Base-by-base conservation (phyloP, 1,284 basidiomycete genomes). In the Marasmius oreades region DNA sequence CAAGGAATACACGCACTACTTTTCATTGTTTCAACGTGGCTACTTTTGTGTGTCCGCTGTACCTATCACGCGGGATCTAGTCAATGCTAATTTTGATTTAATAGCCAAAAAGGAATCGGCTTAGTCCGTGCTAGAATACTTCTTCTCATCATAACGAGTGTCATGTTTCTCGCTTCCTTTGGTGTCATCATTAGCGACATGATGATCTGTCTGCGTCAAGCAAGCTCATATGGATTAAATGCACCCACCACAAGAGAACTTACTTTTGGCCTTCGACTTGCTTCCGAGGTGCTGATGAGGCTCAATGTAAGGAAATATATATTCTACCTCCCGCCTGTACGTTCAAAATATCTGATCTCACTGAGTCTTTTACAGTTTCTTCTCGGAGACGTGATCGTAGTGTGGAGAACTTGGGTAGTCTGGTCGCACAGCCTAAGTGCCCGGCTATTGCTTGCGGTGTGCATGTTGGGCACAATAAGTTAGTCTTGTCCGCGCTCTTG, bases 381-480 rank as follows among this genome's bases (percentile, higher is more conserved):
- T 23, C 43, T 56, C 6, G 55, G 55, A 6, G 55, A 56, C 31
- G 31, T 56, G 18, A 56, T 56, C 31, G 55, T 56, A 2, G 55
- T 56, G 5, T 56, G 55, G 55, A 36, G 55, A 26, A 56, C 55
- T 16, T 56, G 55, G 55, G 50, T 52, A 2, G 51, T 56, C 2
- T 56, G 55, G 55, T 43, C 50, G 11, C 37, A 52, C 42, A 56
- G 23, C 24, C 16, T 52, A 3, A 31, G 7, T 6, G 42, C 52
- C 28, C 36, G 42, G 14, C 2, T 47, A 12, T n/a, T 56, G 12
- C 55, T 56, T n/a, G 39, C 50, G 31, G 14, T 36, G 0, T 56
- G 55, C 34, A 56, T 56, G 55, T 39, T 56, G 28, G 55, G 50
- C 8, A 56, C 55, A 14, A 52, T 52, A 34, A 50, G 55, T 56